phyloP scores from a whole-genome alignment of 495 filamentous ascomycete genomes.

The Penicillium taxi region DNA sequence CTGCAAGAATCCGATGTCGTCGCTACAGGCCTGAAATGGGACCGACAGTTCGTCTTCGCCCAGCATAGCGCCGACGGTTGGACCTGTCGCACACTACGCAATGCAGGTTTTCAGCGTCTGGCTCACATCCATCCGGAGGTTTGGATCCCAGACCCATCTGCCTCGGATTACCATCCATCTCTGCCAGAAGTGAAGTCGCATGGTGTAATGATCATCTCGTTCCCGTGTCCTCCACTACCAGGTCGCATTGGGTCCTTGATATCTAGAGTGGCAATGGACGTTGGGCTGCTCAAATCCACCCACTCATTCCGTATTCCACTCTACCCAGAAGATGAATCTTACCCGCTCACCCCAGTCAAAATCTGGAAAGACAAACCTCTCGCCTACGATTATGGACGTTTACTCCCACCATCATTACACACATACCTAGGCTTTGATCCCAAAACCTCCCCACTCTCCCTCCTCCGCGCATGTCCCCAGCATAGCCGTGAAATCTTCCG shows the following conservation, averaged over 20 bases:
- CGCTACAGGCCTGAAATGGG: constrained; percentile 66
- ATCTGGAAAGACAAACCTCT: constrained; percentile 69
- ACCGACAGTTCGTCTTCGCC: constrained; percentile 78
- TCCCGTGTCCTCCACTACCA: constrained; percentile 20
- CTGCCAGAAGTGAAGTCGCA: constrained; percentile 28
- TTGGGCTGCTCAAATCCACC: constrained; percentile 19
- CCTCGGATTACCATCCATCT: constrained; percentile 29
- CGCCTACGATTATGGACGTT: constrained; percentile 38
- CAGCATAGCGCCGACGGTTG: constrained; percentile 49
- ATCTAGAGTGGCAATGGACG: constrained; percentile 9
- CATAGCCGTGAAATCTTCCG: constrained; percentile 61
- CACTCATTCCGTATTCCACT: constrained; percentile 52
- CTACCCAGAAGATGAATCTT: constrained; percentile 47
- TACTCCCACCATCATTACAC: constrained; percentile 49
- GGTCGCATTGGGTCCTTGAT: constrained; percentile 5
- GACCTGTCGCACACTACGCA: constrained; percentile 65
- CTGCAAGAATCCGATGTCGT: constrained; percentile 58
- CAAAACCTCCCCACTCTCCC: constrained; percentile 43
- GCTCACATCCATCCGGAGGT: constrained; percentile 69
- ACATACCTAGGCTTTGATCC: constrained; percentile 41
- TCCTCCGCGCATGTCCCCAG: constrained; percentile 63
- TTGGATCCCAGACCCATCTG: constrained; percentile 65
- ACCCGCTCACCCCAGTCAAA: constrained; percentile 53
- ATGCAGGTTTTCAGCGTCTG: constrained; percentile 62
- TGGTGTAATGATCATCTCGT: constrained; percentile 33